Evolutionary conservation across 2,329 filamentous ascomycete species (phyloP), one percentile per base, ranked within the genome.

Genomic region (Aspergillus awamori): DNA sequence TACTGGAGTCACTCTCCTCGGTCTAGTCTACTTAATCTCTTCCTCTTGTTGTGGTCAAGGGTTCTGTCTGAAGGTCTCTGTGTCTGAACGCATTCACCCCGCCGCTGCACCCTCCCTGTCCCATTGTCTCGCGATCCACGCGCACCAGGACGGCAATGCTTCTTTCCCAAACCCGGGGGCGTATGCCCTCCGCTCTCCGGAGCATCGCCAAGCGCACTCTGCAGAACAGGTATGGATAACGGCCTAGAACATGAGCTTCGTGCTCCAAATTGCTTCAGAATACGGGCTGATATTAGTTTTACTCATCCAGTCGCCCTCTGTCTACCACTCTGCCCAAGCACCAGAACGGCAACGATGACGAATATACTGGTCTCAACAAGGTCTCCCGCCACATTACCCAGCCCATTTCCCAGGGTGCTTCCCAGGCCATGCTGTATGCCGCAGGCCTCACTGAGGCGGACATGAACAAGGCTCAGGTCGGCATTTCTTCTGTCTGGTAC

Each of bases 401-500:
- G 81, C 94, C 93, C 75, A 98, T 97, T 82, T 95, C 94, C 36
- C 95, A 99, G 82, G 95, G 95, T 69, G 95, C 96, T 58, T 98
- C 95, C 45, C 95, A 99, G 82, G 95, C 96, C 66, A 99, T 99
- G 96, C 85, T 99, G 60, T 99, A 97, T 83, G 95, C 92, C 68
- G 97, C 94, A 1, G 96, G 96, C 57, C 83, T 99, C 71, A 87
- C 82, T 45, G 91, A 96, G 74, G 84, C 85, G 59, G 93, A 97
- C 78, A 91, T 98, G 89, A 89, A 90, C 82, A 99, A 98, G 83
- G 90, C 95, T 26, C 96, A 99, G 82, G 89, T 99, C 69, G 95
- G 95, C 68, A 98, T 99, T 76, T 96, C 94, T 45, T 97, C 93
- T 5, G 93, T 98, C 63, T 99, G 95, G 95, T 97, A 94, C 81